Percentiles rank a stretch among this genome's conserved stretches.
phyloP scores from a whole-genome alignment of 768 basidiomycete genomes.

The Suillus tomentosus region DNA sequence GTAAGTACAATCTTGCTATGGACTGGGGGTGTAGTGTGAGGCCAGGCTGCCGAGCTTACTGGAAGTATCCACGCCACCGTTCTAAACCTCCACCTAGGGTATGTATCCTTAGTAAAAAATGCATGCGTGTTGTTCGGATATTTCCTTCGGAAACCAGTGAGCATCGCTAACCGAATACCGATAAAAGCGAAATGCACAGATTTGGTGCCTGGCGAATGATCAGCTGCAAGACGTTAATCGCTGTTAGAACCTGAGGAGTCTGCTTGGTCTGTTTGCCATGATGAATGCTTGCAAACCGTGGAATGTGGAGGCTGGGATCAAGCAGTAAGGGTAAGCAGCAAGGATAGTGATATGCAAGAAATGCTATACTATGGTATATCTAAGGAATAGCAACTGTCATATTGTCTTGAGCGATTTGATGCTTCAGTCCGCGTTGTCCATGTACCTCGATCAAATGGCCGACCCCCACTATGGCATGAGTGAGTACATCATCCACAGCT shows the following conservation, averaged over 20 bases:
- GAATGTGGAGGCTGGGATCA: no score
- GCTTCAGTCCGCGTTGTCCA: no score
- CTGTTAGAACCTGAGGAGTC: slow-evolving; percentile 34
- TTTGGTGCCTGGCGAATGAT: slow-evolving; percentile 30
- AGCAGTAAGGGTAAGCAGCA: no score
- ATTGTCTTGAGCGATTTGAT: no score
- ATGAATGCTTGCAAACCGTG: slow-evolving; percentile 28
- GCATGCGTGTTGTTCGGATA: slow-evolving; percentile 48
- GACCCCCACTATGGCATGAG: no score
- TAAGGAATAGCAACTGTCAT: no score
- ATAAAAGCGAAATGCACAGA: slow-evolving; percentile 34
- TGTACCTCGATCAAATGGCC: no score
- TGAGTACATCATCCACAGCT: no score
- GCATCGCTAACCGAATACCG: background rate
- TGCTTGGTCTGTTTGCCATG: slow-evolving; percentile 26
- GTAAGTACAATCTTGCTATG: no score
- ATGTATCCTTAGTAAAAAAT: slow-evolving; percentile 40
- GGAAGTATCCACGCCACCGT: slow-evolving; percentile 51
- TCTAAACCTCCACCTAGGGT: slow-evolving; percentile 38
- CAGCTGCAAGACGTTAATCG: slow-evolving; percentile 33
- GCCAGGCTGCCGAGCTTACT: slow-evolving; percentile 36
- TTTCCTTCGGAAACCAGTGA: slow-evolving; percentile 30
- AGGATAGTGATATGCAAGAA: no score
- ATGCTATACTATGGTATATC: no score
- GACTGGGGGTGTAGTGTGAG: no score